Base-by-base conservation (phyloP, 2,329 filamentous ascomycete species). In the Calonectria leucothoes region DNA sequence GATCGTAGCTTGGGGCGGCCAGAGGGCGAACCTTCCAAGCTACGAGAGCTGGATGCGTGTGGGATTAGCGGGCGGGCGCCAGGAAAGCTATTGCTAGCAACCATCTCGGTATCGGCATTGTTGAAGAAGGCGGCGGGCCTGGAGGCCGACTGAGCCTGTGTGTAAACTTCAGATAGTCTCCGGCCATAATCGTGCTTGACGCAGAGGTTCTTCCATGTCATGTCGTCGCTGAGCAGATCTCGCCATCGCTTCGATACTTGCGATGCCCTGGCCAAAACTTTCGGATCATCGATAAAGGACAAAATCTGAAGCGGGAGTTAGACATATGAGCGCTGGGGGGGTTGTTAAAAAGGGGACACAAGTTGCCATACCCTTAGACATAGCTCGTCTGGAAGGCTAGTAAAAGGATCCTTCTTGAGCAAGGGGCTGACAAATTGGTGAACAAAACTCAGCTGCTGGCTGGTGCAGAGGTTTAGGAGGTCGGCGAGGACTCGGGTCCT, bases 191-290 rank as follows among this genome's bases (percentile, higher is more conserved):
- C 95, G 83, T 98, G 96, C 85, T 98, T 98, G 77, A 97, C 95
- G 83, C 96, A 98, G 25, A 99, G 89, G 74, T 97, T 95, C 87
- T 98, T 98, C 97, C 97, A 99, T 1, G 97, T 98, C 86, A 98
- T 96, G 84, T 99, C 97, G 83, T 99, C 97, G 82, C 94, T 96
- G 64, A 99, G 89, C 10, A 99, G 89, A 84, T 98, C 96, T 75
- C 95, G 91, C 97, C 97, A 99, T 83, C 96, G 91, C 76, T 93
- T 93, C 68, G 97, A 99, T n/a, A 99, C 97, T 83, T 98, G 96
- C 6, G 96, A 98, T 66, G 97, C 94, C 82, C 97, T 91, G 48
- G 96, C 96, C 59, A 99, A 89, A 3, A 97, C 97, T 83, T 96
- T 97, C 1, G 97, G 96, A 82, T 99, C 97, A 81, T 99, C 97